Percentiles rank a stretch among this genome's conserved stretches.
Evolutionary conservation across 2,329 filamentous ascomycete species (phyloP).

Genomic region (Ophiosphaerella korrae): DNA sequence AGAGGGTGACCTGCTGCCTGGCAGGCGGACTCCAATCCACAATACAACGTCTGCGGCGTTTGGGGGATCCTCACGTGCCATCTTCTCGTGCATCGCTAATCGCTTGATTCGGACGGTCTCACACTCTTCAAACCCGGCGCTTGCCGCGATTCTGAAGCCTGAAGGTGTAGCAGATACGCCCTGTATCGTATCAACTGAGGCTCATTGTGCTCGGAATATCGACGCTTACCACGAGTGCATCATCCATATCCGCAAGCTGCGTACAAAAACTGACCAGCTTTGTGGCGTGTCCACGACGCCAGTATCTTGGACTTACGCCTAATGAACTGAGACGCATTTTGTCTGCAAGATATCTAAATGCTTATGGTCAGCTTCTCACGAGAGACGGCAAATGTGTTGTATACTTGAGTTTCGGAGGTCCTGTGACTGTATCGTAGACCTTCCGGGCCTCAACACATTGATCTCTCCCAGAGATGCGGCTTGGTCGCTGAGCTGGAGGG

Average conservation of each 20-base stretch:
- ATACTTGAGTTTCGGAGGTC: conserved; percentile 30
- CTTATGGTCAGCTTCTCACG: neutral
- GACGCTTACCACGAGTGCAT: conserved; percentile 21
- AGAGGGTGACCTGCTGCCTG: conserved; percentile 4
- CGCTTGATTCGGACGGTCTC: conserved; percentile 25
- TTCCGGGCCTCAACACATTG: conserved; percentile 18
- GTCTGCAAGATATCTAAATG: conserved; percentile 12
- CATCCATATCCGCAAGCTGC: conserved; percentile 30
- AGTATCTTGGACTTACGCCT: conserved; percentile 32
- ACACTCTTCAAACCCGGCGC: conserved; percentile 34
- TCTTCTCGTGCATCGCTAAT: conserved; percentile 4
- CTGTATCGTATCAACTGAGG: conserved; percentile 6
- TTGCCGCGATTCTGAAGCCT: conserved; percentile 26
- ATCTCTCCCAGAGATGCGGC: conserved; percentile 19
- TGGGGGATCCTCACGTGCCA: neutral
- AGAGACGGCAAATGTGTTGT: neutral
- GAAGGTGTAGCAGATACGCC: conserved; percentile 33
- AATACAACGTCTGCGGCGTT: conserved; percentile 17
- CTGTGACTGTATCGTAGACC: conserved; percentile 26
- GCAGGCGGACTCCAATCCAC: conserved; percentile 21
- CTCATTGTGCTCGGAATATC: conserved; percentile 1
- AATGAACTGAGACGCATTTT: conserved; percentile 27
- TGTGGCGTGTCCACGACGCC: conserved; percentile 33
- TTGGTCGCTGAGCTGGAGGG: neutral
- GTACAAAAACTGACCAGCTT: conserved; percentile 31